phyloP scores from a whole-genome alignment of 2,329 filamentous ascomycete genomes.

The Graphilbum sp. region DNA sequence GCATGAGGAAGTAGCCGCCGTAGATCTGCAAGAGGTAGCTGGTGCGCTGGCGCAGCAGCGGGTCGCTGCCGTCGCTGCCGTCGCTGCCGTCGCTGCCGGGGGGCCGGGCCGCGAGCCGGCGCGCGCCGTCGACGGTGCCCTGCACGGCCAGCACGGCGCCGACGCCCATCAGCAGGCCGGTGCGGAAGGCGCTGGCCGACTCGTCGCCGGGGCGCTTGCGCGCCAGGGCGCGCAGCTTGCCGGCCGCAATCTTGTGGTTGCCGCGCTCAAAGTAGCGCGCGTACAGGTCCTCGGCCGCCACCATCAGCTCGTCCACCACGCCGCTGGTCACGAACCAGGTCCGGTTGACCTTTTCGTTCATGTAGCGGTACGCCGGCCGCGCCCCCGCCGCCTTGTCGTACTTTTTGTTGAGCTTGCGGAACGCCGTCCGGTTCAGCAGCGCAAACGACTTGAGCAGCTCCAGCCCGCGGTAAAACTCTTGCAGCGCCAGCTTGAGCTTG shows the following conservation, averaged over 20 bases:
- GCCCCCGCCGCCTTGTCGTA: slow-evolving; percentile 84
- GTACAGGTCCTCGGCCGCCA: slow-evolving; percentile 77
- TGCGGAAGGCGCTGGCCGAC: slow-evolving; percentile 41
- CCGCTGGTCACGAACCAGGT: slow-evolving; percentile 87
- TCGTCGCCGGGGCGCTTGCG: slow-evolving; percentile 38
- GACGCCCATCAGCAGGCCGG: slow-evolving; percentile 50
- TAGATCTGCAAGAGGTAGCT: slow-evolving; percentile 76
- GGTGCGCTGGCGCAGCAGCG: slow-evolving; percentile 31
- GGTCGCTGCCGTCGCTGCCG: background rate
- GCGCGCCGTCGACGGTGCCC: slow-evolving; percentile 42
- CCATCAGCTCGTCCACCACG: slow-evolving; percentile 63
- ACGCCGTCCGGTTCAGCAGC: slow-evolving; percentile 77
- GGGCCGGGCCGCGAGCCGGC: slow-evolving; percentile 35
- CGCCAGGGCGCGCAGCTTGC: slow-evolving; percentile 67
- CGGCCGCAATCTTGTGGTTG: slow-evolving; percentile 79
- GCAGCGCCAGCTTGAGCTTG: slow-evolving; percentile 78
- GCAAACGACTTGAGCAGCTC: slow-evolving; percentile 88
- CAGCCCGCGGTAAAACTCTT: slow-evolving; percentile 84
- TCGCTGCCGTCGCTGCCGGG: background rate
- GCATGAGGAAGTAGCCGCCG: slow-evolving; percentile 74
- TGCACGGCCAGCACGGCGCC: slow-evolving; percentile 51
- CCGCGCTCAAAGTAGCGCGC: slow-evolving; percentile 87
- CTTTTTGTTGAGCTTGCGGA: slow-evolving; percentile 97
- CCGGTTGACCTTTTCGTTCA: slow-evolving; percentile 81
- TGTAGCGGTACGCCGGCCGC: slow-evolving; percentile 61